phyloP scores from a whole-genome alignment of 2,329 filamentous ascomycete species.

The Xylariaceae sp. region DNA sequence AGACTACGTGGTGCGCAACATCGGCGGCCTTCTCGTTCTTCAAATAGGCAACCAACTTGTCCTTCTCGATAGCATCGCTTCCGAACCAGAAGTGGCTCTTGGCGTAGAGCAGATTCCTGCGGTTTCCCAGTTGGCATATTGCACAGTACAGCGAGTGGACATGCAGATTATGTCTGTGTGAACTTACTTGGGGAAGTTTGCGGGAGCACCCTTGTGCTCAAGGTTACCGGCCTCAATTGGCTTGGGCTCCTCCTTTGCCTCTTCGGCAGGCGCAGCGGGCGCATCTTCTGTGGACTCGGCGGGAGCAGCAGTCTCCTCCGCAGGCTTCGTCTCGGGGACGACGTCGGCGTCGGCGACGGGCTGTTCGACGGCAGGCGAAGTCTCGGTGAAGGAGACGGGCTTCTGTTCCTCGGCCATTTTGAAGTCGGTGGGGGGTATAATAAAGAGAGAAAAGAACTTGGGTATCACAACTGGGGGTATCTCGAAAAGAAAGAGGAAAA shows the following conservation, averaged over 20 bases:
- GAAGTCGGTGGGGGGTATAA: conserved; percentile 36
- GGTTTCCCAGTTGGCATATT: not conserved
- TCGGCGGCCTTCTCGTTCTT: conserved; percentile 80
- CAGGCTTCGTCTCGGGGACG: conserved; percentile 30
- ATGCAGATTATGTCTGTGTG: not conserved
- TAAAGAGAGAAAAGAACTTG: conserved; percentile 31
- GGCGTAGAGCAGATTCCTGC: conserved; percentile 77
- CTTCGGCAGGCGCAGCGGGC: conserved; percentile 35
- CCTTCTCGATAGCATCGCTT: conserved; percentile 64
- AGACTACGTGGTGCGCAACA: conserved; percentile 69
- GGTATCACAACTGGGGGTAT: conserved; percentile 32
- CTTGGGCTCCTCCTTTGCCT: conserved; percentile 51
- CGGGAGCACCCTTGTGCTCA: conserved; percentile 82
- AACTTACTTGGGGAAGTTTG: conserved; percentile 78
- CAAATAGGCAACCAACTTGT: conserved; percentile 71
- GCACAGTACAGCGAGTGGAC: too few species aligned
- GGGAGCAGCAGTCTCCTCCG: conserved; percentile 39
- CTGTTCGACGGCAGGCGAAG: conserved; percentile 36
- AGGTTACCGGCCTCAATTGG: conserved; percentile 78
- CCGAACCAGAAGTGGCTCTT: conserved; percentile 94
- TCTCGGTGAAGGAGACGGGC: conserved; percentile 57
- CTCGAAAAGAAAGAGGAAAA: conserved; percentile 39
- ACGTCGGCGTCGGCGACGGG: conserved; percentile 36
- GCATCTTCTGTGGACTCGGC: conserved; percentile 38
- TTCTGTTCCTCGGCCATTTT: conserved; percentile 72